Percentiles rank a stretch among this genome's conserved stretches.
phyloP scores from a whole-genome alignment of 2,329 filamentous ascomycete genomes.

The Conoideocrella luteorostrata region DNA sequence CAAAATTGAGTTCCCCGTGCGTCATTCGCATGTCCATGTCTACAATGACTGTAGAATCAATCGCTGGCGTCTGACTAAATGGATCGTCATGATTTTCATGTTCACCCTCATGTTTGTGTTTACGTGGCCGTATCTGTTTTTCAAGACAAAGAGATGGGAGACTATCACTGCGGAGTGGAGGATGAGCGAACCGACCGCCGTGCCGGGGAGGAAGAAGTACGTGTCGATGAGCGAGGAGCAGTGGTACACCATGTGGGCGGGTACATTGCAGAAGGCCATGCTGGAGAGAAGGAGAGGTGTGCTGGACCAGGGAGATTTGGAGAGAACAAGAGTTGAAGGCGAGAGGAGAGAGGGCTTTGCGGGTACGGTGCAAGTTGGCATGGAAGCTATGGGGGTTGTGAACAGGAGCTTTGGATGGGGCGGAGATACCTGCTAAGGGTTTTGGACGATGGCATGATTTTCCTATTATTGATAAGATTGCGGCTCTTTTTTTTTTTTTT shows the following conservation, averaged over 20 bases:
- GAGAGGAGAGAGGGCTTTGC: conserved; percentile 35
- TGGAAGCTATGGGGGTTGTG: conserved; percentile 45
- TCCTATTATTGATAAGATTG: too few relatives aligned
- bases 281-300: conserved; percentile 49
- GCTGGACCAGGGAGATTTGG: conserved; percentile 53
- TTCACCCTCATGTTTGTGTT: conserved; percentile 63
- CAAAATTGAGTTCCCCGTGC: conserved; percentile 51
- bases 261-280: conserved; percentile 53
- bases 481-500: too few relatives aligned
- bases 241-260: conserved; percentile 58
- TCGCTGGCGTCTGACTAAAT: conserved; percentile 55
- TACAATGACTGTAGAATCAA: conserved; percentile 60
- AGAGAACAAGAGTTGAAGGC: conserved; percentile 23
- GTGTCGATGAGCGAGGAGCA: conserved; percentile 49
- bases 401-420: conserved; percentile 52
- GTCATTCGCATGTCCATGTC: conserved; percentile 51
- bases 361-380: conserved; percentile 39
- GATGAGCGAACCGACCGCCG: conserved; percentile 24
- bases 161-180: conserved; percentile 56
- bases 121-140: conserved; percentile 63
- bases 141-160: conserved; percentile 61
- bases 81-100: conserved; percentile 60
- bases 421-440: conserved; percentile 14
- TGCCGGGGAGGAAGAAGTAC: conserved; percentile 35
- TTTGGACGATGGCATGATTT: conserved; percentile 1